Percentiles rank a stretch among this genome's conserved stretches.
These are phyloP conservation scores for Lipomyces orientalis DNA, from an alignment of 805 yeast genomes.

Conservation along the genomic window DNA sequence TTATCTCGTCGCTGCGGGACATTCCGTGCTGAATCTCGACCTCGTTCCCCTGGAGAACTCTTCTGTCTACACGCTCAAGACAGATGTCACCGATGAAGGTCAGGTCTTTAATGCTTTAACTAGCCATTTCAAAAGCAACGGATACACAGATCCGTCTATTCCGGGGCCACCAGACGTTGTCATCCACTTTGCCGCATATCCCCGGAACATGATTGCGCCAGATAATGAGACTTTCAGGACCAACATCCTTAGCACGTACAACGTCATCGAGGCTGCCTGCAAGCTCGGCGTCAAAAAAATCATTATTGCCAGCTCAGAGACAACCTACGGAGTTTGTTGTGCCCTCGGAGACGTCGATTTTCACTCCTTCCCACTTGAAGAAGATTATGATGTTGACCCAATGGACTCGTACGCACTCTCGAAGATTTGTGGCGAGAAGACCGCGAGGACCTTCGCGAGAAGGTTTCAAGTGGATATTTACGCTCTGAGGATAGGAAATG, in stretches of 20 bases:
- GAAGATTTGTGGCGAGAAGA: constrained; percentile 13
- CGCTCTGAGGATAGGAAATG: constrained; percentile 16
- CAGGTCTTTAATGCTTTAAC: constrained; percentile 18
- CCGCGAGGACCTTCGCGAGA: constrained; percentile 14
- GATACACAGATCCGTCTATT: constrained; percentile 1
- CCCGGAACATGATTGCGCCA: constrained; percentile 15
- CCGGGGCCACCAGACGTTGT: constrained; percentile 13
- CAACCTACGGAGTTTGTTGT: constrained; percentile 17
- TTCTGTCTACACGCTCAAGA: constrained; percentile 15
- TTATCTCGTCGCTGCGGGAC: constrained; percentile 13
- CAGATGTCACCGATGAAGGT: constrained; percentile 15
- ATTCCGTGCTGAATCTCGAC: constrained; percentile 12
- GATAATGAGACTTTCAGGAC: constrained; percentile 10
- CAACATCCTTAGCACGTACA: constrained; percentile 11
- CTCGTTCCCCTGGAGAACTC: constrained; percentile 13
- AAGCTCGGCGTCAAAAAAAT: constrained; percentile 12
- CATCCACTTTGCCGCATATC: constrained; percentile 17
- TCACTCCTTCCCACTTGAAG: constrained; percentile 15
- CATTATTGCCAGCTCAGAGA: constrained; percentile 12
- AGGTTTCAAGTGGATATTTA: constrained; percentile 11
- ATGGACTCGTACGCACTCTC: constrained; percentile 13
- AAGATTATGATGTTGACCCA: constrained; percentile 14
- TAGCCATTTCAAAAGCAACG: background rate
- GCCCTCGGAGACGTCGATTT: constrained; percentile 11
- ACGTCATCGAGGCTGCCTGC: constrained; percentile 17